These are phyloP conservation scores for Paradendryphiella salina DNA, from an alignment of 2,329 filamentous ascomycete genomes.

Conservation along the genomic window DNA sequence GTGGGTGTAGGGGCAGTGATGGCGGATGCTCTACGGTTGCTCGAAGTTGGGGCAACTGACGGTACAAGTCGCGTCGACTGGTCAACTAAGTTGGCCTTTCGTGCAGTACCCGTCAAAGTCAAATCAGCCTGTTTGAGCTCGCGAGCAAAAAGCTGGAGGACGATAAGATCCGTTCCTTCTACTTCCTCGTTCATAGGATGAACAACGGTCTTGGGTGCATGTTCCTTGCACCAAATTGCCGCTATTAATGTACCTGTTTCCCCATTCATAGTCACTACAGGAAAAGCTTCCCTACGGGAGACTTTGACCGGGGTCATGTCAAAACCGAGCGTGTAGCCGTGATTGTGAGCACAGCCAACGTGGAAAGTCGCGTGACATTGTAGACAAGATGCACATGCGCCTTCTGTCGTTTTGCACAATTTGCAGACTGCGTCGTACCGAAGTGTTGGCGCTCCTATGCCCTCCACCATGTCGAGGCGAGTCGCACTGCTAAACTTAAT, in stretches of 20 bases:
- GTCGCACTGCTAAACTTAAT: slow-evolving; percentile 88
- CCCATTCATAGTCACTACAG: slow-evolving; percentile 76
- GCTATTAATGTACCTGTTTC: slow-evolving; percentile 85
- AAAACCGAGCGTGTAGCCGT: slow-evolving; percentile 82
- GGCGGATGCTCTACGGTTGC: slow-evolving; percentile 49
- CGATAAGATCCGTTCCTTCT: slow-evolving; percentile 71
- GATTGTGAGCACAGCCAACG: slow-evolving; percentile 85
- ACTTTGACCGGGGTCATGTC: slow-evolving; percentile 89
- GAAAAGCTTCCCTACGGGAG: slow-evolving; percentile 78
- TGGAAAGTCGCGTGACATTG: slow-evolving; percentile 75
- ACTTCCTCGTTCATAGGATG: slow-evolving; percentile 79
- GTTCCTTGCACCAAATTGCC: slow-evolving; percentile 88
- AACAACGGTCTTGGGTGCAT: slow-evolving; percentile 69
- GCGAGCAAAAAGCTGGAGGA: slow-evolving; percentile 81
- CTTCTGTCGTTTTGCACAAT: slow-evolving; percentile 72
- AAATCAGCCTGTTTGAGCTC: slow-evolving; percentile 95
- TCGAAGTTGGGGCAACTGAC: slow-evolving; percentile 30
- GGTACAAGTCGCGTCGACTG: slow-evolving; percentile 60
- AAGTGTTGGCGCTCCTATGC: slow-evolving; percentile 74
- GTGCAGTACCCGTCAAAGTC: slow-evolving; percentile 84
- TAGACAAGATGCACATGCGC: slow-evolving; percentile 84
- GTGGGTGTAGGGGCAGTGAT: slow-evolving; percentile 40
- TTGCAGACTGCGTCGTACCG: slow-evolving; percentile 80
- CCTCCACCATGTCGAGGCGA: slow-evolving; percentile 82
- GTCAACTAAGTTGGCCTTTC: slow-evolving; percentile 81